Evolutionary conservation across 129 eudicot species (phyloP).

Genomic region (Flaveria trinervia): DNA sequence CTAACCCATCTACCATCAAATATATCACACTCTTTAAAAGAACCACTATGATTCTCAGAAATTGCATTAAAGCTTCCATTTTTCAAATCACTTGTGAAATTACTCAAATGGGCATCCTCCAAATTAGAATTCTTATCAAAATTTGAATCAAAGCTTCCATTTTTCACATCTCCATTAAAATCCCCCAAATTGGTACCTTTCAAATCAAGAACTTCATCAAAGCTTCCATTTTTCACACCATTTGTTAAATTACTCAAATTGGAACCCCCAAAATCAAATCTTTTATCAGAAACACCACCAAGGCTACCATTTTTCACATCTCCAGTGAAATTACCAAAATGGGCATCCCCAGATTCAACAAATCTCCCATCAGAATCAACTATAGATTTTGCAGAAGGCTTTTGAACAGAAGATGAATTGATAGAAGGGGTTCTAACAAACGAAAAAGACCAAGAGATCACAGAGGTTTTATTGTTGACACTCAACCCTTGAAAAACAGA

Average conservation of each 20-base stretch:
- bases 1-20: constrained; percentile 94
- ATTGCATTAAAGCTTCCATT: constrained; percentile 35
- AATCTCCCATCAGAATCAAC: constrained; percentile 13
- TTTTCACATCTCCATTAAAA: constrained; percentile 29
- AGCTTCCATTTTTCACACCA: constrained; percentile 31
- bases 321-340: constrained; percentile 34
- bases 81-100: constrained; percentile 36
- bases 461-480: constrained; percentile 32
- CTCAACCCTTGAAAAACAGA: background rate
- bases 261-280: constrained; percentile 29
- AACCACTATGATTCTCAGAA: constrained; percentile 19
- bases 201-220: constrained; percentile 30
- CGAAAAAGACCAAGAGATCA: constrained; percentile 54
- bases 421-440: constrained; percentile 35
- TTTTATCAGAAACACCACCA: constrained; percentile 24
- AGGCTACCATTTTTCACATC: constrained; percentile 32
- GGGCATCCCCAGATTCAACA: constrained; percentile 33
- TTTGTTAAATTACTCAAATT: constrained; percentile 38
- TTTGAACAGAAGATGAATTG: constrained; percentile 35
- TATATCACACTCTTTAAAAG: constrained; percentile 56
- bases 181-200: constrained; percentile 45
- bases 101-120: constrained; percentile 41
- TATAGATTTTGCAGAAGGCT: constrained; percentile 27
- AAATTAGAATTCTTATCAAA: constrained; percentile 30
- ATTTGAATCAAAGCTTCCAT: constrained; percentile 31